These are phyloP conservation scores for Corchorus capsularis DNA, from an alignment of 345 rosid genomes.

Conservation along the genomic window DNA sequence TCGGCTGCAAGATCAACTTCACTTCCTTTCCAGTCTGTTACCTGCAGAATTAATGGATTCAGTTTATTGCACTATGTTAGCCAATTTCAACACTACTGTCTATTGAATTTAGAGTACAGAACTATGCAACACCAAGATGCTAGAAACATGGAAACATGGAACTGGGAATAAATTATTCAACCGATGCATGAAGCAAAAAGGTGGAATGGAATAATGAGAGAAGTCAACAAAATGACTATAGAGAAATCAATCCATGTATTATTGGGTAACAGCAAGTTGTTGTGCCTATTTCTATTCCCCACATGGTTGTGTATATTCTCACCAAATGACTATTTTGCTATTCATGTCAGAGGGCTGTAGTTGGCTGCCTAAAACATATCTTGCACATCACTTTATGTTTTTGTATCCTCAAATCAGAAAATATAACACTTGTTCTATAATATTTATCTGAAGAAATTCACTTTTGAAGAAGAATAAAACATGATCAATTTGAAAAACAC, in stretches of 20 bases:
- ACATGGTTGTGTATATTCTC: no score
- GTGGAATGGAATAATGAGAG: neutral
- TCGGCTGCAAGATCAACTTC: conserved; percentile 51
- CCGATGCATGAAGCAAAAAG: neutral
- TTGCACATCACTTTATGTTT: neutral
- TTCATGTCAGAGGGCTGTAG: no score
- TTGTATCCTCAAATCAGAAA: neutral
- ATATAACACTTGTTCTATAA: neutral
- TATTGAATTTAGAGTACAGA: neutral
- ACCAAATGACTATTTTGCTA: no score
- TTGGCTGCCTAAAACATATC: no score
- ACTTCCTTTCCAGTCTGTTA: conserved; percentile 64
- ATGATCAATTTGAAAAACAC: neutral
- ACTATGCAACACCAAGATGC: neutral
- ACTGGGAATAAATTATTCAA: neutral
- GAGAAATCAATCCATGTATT: neutral
- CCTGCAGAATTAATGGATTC: conserved; percentile 34
- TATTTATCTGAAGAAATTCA: neutral
- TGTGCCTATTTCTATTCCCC: neutral
- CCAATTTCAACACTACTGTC: neutral
- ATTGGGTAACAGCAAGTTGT: neutral
- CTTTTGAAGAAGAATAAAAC: no score
- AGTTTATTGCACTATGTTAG: conserved; percentile 7
- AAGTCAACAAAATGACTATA: neutral
- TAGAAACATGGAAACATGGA: neutral